phyloP scores from a whole-genome alignment of 352 stramenopile species.

The Phytophthora crassamura region DNA sequence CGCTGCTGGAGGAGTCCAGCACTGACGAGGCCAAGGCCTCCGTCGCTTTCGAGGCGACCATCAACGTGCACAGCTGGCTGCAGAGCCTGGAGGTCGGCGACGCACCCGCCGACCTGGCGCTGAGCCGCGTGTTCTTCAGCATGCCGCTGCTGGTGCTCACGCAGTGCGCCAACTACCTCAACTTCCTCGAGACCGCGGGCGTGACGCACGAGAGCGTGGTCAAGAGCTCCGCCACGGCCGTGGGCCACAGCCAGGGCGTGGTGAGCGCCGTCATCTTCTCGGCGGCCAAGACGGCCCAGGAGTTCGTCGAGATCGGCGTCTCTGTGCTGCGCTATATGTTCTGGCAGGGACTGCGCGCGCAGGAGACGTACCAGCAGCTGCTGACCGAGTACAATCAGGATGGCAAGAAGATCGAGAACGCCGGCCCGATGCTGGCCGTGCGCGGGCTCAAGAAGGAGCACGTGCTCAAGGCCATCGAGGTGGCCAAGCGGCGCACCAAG shows the following conservation, averaged over 20 bases:
- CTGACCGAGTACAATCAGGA: constrained; percentile 39
- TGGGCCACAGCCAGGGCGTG: constrained; percentile 85
- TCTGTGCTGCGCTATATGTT: constrained; percentile 80
- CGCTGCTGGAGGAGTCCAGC: constrained; percentile 59
- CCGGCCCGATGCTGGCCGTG: constrained; percentile 80
- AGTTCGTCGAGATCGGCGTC: constrained; percentile 59
- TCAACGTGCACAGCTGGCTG: constrained; percentile 70
- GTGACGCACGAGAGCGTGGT: constrained; percentile 70
- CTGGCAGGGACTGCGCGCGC: constrained; percentile 78
- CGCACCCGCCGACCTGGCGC: constrained; percentile 12
- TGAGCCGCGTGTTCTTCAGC: constrained; percentile 66
- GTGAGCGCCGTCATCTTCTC: constrained; percentile 76
- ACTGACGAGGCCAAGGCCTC: constrained; percentile 47
- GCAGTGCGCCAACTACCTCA: constrained; percentile 81
- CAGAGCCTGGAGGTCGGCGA: constrained; percentile 34
- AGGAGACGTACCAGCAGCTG: constrained; percentile 56
- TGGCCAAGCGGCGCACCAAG: constrained; percentile 52
- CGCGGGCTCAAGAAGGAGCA: constrained; percentile 60
- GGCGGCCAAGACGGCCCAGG: constrained; percentile 51
- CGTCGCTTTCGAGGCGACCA: constrained; percentile 47
- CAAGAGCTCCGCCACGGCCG: too few species aligned
- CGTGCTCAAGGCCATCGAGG: constrained; percentile 65
- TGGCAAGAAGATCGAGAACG: constrained; percentile 35
- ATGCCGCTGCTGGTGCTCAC: constrained; percentile 83
- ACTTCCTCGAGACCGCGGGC: constrained; percentile 59